phyloP scores from a whole-genome alignment of 1,284 basidiomycete species.

The Leccinum glutinopallens region DNA sequence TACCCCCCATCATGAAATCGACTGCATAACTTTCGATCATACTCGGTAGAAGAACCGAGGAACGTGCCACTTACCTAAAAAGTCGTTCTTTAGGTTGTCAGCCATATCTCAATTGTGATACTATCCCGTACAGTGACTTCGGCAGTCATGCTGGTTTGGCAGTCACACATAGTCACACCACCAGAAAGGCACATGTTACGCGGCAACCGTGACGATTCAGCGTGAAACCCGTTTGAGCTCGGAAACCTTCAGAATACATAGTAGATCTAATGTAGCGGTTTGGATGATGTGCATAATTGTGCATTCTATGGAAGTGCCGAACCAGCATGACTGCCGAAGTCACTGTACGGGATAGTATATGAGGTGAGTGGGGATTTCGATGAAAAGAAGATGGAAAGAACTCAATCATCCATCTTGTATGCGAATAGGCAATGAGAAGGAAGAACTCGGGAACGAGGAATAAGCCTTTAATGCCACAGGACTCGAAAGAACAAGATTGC shows the following conservation, averaged over 20 bases:
- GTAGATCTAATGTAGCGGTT: too few relatives aligned
- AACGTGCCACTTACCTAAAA: constrained; percentile 24
- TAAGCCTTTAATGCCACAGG: neutral
- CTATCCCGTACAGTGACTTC: too few relatives aligned
- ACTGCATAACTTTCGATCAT: constrained; percentile 30
- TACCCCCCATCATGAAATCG: constrained; percentile 54
- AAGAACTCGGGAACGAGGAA: constrained; percentile 19
- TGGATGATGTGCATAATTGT: too few relatives aligned
- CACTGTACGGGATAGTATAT: neutral
- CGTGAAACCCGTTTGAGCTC: too few relatives aligned
- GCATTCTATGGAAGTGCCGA: too few relatives aligned
- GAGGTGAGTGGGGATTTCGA: constrained; percentile 32
- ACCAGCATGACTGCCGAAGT: too few relatives aligned
- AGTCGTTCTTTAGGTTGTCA: constrained; percentile 19
- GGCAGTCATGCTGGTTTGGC: too few relatives aligned
- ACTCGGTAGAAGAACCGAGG: neutral
- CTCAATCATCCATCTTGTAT: constrained; percentile 19
- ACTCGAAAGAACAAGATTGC: neutral
- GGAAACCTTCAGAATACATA: too few relatives aligned
- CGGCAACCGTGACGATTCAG: too few relatives aligned
- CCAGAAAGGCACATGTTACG: too few relatives aligned
- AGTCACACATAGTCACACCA: too few relatives aligned
- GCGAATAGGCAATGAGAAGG: constrained; percentile 9
- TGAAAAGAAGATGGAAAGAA: neutral
- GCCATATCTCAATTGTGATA: constrained; percentile 13